Evolutionary conservation across 345 rosid genomes (phyloP).

Genomic region (Theobroma cacao): DNA sequence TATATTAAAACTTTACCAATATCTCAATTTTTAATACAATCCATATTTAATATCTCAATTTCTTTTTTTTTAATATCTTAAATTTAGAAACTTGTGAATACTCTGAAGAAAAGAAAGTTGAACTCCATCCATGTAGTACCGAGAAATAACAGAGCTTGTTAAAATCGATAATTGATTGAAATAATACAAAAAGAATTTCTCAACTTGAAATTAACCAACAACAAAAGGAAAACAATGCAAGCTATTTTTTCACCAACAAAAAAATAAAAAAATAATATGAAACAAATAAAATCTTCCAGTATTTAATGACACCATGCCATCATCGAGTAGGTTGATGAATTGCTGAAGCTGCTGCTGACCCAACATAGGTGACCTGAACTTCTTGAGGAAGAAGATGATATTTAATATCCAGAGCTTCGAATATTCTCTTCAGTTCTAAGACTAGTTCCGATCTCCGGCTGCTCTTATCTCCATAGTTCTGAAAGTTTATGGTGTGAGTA

Average conservation of each 20-base stretch:
- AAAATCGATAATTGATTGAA: not conserved
- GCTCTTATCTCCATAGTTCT: slow-evolving; percentile 45
- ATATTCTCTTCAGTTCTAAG: slow-evolving; percentile 46
- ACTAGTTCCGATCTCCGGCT: slow-evolving; percentile 55
- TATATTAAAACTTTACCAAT: no score
- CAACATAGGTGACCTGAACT: slow-evolving; percentile 36
- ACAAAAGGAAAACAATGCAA: no score
- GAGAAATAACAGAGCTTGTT: no score
- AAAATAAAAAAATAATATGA: not conserved
- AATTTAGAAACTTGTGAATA: no score
- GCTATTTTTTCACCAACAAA: not conserved
- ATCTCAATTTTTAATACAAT: no score
- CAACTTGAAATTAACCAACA: not conserved
- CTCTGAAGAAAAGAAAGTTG: no score
- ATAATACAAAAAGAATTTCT: not conserved
- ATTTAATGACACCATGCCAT: not conserved
- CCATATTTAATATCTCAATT: no score
- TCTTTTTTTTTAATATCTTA: no score
- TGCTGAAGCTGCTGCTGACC: slow-evolving; percentile 20
- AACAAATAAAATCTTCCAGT: not conserved
- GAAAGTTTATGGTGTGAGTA: slow-evolving; percentile 64
- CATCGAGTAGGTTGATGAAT: slow-evolving; percentile 16
- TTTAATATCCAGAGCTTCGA: slow-evolving; percentile 44
- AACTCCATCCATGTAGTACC: no score
- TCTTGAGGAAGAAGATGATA: slow-evolving; percentile 59